Evolutionary conservation across 139 green algal species (phyloP).

Genomic region (Auxenochlorella pyrenoidosa): DNA sequence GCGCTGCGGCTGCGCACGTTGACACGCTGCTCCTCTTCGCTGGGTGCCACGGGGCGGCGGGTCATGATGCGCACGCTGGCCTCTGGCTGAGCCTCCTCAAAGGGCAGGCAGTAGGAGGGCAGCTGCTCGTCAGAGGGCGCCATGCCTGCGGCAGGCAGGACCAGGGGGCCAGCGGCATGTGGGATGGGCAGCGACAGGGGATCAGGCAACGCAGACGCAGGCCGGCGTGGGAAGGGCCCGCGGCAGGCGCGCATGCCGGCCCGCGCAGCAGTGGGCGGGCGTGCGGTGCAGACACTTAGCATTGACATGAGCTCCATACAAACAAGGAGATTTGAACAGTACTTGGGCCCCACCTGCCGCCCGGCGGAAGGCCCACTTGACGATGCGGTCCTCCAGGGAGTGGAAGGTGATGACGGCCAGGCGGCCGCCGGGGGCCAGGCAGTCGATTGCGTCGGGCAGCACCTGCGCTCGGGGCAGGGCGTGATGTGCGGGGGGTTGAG

Average conservation of each 20-base stretch:
- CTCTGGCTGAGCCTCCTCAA: conserved; percentile 9
- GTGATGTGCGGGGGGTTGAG: no score
- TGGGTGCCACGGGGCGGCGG: conserved; percentile 32
- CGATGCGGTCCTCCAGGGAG: conserved; percentile 92
- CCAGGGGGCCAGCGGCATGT: not conserved
- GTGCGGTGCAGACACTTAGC: no score
- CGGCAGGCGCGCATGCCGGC: no score
- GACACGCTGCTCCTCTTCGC: conserved; percentile 62
- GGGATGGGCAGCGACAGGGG: not conserved
- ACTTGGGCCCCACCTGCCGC: conserved; percentile 70
- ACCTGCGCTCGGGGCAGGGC: not conserved
- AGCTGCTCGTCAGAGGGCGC: conserved; percentile 32
- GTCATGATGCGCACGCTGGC: conserved; percentile 42
- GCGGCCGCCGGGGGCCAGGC: conserved; percentile 75
- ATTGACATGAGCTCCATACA: no score
- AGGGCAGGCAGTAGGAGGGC: conserved; percentile 36
- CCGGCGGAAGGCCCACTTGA: conserved; percentile 77
- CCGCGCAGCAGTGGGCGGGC: no score
- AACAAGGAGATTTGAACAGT: no score
- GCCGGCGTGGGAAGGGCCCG: no score
- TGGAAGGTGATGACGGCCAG: conserved; percentile 97
- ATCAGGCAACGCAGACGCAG: not conserved
- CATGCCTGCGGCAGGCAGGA: conserved; percentile 31
- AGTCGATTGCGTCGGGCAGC: conserved; percentile 65
- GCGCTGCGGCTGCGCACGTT: conserved; percentile 89